Base-by-base conservation (phyloP, 2,329 filamentous ascomycete genomes). In the Talaromyces sp. region DNA sequence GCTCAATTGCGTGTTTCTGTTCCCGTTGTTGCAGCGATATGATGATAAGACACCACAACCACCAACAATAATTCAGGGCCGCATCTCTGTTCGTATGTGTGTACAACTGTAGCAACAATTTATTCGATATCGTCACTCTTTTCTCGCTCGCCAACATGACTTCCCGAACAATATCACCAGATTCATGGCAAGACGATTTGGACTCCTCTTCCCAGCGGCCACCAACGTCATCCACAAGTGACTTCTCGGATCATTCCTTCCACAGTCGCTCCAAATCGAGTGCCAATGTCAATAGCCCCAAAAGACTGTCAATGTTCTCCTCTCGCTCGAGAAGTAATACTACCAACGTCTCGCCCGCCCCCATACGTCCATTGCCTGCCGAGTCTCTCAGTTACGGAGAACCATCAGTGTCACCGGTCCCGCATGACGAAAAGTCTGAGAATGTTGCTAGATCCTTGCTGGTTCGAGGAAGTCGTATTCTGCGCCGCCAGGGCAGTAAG, bases 271-370 rank as follows among this genome's bases (percentile, higher is more conserved):
- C 72, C 15, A 66, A 69, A 43, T 74, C 72, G 9, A 71, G 64
- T 35, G 71, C 69, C 22, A 67, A 70, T 59, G 61, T 70, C 11
- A 65, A 72, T 17, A 75, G 68, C 57, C 73, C 74, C 19, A 75
- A 70, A 63, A 70, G 73, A 31, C 57, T 73, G 11, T 76, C 74
- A 0, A 70, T 76, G 56, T 75, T 76, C 36, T 69, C 70, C 36
- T 48, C 45, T 11, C 73, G 74, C 17, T 73, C 74, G 7, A 65
- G 74, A 60, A 75, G 73, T 61, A 76, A 76, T 40, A 79, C 78
- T 22, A 80, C 77, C 60, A 84, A 80, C 9, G 81, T 81, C 1
- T 77, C 74, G 63, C 61, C 78, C 41, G 78, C 79, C 19, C 72
- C 71, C 31, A 25, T 15, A 17, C 70, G 68, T 60, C 75, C 71